Evolutionary conservation across 257 asterid species (phyloP).

Genomic region (Forsythia viridissima): DNA sequence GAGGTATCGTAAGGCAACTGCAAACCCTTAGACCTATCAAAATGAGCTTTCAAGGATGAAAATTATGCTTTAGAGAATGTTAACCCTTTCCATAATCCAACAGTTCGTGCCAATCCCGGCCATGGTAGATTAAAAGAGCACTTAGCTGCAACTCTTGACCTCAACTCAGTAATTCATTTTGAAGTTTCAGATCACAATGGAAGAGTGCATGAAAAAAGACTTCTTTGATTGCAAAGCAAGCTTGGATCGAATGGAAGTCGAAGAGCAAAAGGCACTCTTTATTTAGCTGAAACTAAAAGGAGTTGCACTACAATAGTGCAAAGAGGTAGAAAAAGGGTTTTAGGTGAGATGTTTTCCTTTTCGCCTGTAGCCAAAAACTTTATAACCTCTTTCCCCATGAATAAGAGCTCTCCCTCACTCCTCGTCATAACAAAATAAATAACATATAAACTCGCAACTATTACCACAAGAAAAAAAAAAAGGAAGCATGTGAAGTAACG

Average conservation of each 20-base stretch:
- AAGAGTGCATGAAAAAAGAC: neutral
- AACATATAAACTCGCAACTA: slow-evolving; percentile 8
- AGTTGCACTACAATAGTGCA: neutral
- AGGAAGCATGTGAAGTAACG: slow-evolving; percentile 2
- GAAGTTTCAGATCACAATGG: neutral
- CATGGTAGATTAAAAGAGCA: neutral
- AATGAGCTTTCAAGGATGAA: neutral
- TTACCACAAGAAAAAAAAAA: slow-evolving; percentile 1
- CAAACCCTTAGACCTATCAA: neutral
- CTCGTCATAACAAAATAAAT: neutral
- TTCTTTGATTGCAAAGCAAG: neutral
- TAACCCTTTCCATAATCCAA: neutral
- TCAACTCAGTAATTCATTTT: neutral
- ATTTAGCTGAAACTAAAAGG: neutral
- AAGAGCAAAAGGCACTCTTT: neutral
- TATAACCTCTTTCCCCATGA: slow-evolving; percentile 7
- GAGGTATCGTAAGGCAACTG: neutral
- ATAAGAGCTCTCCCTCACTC: slow-evolving; percentile 14
- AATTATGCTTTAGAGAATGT: neutral
- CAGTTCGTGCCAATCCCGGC: neutral
- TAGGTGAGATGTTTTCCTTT: neutral
- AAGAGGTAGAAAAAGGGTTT: neutral
- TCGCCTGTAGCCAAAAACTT: slow-evolving; percentile 4
- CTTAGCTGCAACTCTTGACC: neutral
- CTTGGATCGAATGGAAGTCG: neutral